Evolutionary conservation across 768 basidiomycete genomes (phyloP).

Genomic region (Termitomyces sp.): DNA sequence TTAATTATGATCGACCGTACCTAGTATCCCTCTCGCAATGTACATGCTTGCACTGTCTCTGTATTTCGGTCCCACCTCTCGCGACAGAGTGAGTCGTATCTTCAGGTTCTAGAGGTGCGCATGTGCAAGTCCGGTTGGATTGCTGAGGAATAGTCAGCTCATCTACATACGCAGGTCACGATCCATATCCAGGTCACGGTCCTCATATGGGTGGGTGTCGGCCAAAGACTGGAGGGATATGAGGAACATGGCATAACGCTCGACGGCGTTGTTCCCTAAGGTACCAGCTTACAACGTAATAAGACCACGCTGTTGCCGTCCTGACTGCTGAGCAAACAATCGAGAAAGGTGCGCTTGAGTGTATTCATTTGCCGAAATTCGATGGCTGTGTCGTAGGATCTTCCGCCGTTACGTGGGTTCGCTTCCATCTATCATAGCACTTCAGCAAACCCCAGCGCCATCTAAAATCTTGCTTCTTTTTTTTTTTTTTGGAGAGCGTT

Average conservation of each 20-base stretch:
- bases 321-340: conserved; percentile 76
- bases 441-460: conserved; percentile 52
- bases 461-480: conserved; percentile 63
- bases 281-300: conserved; percentile 94
- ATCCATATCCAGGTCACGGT: no score
- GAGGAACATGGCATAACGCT: conserved; percentile 89
- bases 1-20: no score
- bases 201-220: conserved; percentile 59
- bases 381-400: conserved; percentile 25
- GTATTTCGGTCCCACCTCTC: conserved; percentile 59
- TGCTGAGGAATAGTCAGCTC: not conserved
- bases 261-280: conserved; percentile 84
- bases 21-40: no score
- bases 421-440: conserved; percentile 53
- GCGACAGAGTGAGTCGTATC: conserved; percentile 82
- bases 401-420: conserved; percentile 51
- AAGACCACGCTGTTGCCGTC: no score
- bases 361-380: not conserved
- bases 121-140: not conserved
- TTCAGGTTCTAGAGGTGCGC: conserved; percentile 80
- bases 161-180: conserved; percentile 50
- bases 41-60: no score
- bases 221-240: conserved; percentile 64
- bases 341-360: conserved; percentile 42
- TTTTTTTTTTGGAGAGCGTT: no score